Evolutionary conservation across 2,329 filamentous ascomycete species (phyloP).

Genomic region (Aspergillus sp.): DNA sequence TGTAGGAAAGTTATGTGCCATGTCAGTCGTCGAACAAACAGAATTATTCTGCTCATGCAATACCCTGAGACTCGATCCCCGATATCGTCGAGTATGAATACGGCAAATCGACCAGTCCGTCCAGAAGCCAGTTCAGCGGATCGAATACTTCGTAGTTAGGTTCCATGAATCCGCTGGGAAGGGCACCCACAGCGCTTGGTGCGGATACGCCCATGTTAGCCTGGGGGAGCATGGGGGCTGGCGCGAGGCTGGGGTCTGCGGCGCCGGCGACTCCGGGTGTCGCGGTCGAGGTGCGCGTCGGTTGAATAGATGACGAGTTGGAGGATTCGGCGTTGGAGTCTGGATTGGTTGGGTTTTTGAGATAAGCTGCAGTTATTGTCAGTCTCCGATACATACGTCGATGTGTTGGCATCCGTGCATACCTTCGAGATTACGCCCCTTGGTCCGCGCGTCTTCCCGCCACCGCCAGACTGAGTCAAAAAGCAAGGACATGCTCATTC

Average conservation of each 20-base stretch:
- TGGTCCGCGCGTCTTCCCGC: conserved; percentile 66
- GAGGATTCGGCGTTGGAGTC: conserved; percentile 75
- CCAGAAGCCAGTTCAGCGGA: conserved; percentile 89
- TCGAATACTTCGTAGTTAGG: conserved; percentile 86
- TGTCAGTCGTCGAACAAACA: background rate
- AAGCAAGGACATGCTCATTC: conserved; percentile 68
- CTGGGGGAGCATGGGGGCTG: conserved; percentile 37
- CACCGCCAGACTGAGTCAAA: conserved; percentile 70
- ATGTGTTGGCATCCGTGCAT: conserved; percentile 39
- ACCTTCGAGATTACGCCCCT: conserved; percentile 73
- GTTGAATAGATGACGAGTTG: conserved; percentile 60
- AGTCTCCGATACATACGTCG: conserved; percentile 7
- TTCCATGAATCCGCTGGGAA: conserved; percentile 60
- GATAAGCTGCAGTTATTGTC: conserved; percentile 53
- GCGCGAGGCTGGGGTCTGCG: conserved; percentile 48
- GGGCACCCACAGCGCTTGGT: conserved; percentile 24
- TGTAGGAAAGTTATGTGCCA: conserved; percentile 1
- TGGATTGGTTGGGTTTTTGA: conserved; percentile 84
- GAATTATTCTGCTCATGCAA: conserved; percentile 27
- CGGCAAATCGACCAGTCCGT: conserved; percentile 79
- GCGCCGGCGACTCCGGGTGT: conserved; percentile 38
- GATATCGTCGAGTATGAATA: conserved; percentile 63
- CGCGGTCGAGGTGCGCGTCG: conserved; percentile 38
- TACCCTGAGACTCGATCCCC: conserved; percentile 47
- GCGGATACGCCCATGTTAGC: conserved; percentile 34